Evolutionary conservation across 2,329 filamentous ascomycete genomes (phyloP), one percentile per base, ranked within the genome.

Genomic region (Calycina herbarum): DNA sequence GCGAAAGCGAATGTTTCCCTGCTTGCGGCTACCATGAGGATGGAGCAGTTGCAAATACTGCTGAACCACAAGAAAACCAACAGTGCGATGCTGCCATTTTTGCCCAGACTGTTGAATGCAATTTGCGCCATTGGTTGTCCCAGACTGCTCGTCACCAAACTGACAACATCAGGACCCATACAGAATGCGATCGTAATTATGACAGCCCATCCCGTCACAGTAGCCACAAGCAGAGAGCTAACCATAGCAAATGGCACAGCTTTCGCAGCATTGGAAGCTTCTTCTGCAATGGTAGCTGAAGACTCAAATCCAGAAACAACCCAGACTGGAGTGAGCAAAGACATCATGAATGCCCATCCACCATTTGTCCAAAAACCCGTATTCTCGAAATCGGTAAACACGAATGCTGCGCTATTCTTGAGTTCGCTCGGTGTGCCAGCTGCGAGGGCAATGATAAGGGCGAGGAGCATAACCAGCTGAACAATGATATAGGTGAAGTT

Each of bases 181-280:
- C 79, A 82, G 74, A 85, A 86, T 64, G 79, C 81, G 56, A 86
- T 81, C 6, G 85, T 83, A 66, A 86, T 84, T 73, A 83, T 85
- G 76, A 85, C 85, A 33, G 85, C 77, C 76, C 81, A 86, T 40
- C 85, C 85, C 27, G 78, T 80, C 20, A 83, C 73, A 67, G 69
- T 63, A 1, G 69, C 74, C 3, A 68, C 70, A 2, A 76, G 61
- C 20, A 76, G 62, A 2, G 71, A 72, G 17, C 72, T 74, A 8
- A 76, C 66, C 74, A 76, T 76, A 5, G 74, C 74, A 51, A 76
- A 76, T 15, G 74, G 74, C 3, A 76, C 74, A 1, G 74, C 73
- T 48, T 70, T 73, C 1, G 73, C 74, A 2, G 74, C 74, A 64
- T 75, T 75, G 6, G 67, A 71, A 2, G 74, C 73, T 63, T 76